Conservation (phyloP, 164 flowering plant species). For the Litsea cubeba region DNA sequence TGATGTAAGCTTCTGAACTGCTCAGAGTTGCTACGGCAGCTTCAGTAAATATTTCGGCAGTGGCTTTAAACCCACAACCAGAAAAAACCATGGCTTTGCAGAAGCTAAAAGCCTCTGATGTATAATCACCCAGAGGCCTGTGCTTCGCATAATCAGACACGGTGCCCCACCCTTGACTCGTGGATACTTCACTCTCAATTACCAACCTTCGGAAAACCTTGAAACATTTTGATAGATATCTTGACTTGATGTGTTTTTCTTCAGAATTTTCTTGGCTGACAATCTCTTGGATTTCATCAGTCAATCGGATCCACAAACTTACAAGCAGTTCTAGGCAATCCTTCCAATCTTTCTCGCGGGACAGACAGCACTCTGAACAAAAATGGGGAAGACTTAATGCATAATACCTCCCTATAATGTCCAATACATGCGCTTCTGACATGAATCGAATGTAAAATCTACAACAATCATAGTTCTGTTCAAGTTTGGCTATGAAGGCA, state of each 20-base stretch:
- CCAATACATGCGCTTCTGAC: conserved; percentile 41
- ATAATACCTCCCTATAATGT: conserved; percentile 50
- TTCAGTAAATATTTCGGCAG: conserved; percentile 48
- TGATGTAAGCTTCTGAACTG: conserved; percentile 16
- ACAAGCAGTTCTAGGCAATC: conserved; percentile 62
- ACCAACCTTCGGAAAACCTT: conserved; percentile 53
- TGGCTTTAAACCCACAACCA: conserved; percentile 64
- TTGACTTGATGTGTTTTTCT: conserved; percentile 22
- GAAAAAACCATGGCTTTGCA: conserved; percentile 76
- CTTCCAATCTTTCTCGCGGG: conserved; percentile 49
- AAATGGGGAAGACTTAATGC: conserved; percentile 33
- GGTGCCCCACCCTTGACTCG: conserved; percentile 63
- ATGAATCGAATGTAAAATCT: conserved; percentile 39
- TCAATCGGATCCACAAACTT: conserved; percentile 60
- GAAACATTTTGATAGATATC: conserved; percentile 39
- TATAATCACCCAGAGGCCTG: conserved; percentile 32
- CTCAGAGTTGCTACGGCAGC: conserved; percentile 20
- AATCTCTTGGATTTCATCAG: conserved; percentile 57
- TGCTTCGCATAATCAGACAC: conserved; percentile 33
- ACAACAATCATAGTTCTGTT: conserved; percentile 57
- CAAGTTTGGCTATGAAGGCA: conserved; percentile 51
- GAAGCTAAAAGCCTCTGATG: conserved; percentile 36
- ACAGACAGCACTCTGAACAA: conserved; percentile 22
- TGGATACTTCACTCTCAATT: conserved; percentile 49
- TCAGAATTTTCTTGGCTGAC: conserved; percentile 22